Conservation (phyloP, 805 yeast species). For the Saccharomyces jurei region DNA sequence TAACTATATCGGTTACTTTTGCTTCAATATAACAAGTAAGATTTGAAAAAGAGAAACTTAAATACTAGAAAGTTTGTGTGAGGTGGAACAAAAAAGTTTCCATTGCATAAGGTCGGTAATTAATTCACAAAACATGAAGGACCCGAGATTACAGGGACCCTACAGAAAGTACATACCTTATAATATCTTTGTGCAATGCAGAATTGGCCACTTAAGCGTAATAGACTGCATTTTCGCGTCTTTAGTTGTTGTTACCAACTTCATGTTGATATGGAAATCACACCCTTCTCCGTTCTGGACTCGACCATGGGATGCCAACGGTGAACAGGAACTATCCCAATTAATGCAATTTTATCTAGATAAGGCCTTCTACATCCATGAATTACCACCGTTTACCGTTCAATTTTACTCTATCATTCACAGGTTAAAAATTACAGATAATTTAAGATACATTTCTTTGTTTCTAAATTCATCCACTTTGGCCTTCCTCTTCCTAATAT, state of each 20-base stretch:
- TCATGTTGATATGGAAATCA: not conserved
- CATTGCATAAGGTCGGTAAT: not conserved
- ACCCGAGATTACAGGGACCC: conserved; percentile 7
- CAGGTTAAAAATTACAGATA: not conserved
- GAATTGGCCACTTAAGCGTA: conserved; percentile 7
- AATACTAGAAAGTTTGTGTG: not conserved
- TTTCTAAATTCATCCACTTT: conserved; percentile 9
- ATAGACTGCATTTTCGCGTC: conserved; percentile 7
- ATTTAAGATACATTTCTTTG: conserved; percentile 11
- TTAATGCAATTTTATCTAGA: conserved; percentile 8
- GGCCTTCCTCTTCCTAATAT: conserved; percentile 11
- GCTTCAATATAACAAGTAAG: not conserved
- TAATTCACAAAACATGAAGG: not conserved
- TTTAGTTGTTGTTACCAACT: conserved; percentile 1
- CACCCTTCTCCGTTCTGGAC: not conserved
- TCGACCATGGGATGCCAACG: not conserved
- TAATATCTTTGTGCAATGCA: conserved; percentile 6
- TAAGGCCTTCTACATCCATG: conserved; percentile 11
- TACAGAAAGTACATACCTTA: conserved; percentile 9
- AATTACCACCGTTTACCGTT: conserved; percentile 19
- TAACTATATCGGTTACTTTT: not conserved
- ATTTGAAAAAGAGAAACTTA: not conserved
- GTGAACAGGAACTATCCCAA: conserved; percentile 8
- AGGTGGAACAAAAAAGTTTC: not conserved
- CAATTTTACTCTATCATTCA: conserved; percentile 16